Base-by-base conservation (phyloP, 345 rosid species). In the Chamaenerion angustifolium region DNA sequence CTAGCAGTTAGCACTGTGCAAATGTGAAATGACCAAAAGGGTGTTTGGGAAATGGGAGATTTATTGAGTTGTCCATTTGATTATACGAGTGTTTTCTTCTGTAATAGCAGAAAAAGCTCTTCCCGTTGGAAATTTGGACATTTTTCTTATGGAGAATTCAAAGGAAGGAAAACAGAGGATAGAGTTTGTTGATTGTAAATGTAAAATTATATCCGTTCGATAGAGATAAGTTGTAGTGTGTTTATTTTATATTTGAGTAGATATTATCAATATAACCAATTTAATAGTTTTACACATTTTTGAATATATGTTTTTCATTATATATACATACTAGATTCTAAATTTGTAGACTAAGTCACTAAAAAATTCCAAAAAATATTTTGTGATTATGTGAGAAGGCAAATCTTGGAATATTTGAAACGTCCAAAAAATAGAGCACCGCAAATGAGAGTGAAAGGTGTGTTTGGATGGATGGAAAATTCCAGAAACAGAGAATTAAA, bases 101-200 rank as follows among this genome's bases (percentile, higher is more conserved):
- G 70, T 27, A 47, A 71, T 67, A 76, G 75, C 67, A 78, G 71
- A 68, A 70, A 57, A 64, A 62, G 70, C 76, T 64, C 57, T 77
- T 68, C 71, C 81, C 81, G 60, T 77, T 70, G 71, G 72, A 16
- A 21, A 31, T 31, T 71, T 76, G 74, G 75, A 70, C 60, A 49
- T 56, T 63, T 55, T 43, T 23, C 27, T 23, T 23, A 23, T 23
- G 2, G 27, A 5, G 5, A 23, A 23, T 23, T 23, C 2, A 23
- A n/a, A 23, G 5, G 5, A 23, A 23, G 5, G 5, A 2, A 23
- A 23, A 23, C 27, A 23, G 37, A 31, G 37, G 37, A 31, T 31
- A 31, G 37, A 31, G 8, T 3, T 31, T 31, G 37, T 31, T 31
- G 37, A 4, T 31, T 4, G 37, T 31, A 31, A 21, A 31, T 31